These are phyloP conservation scores for Castanopsis chinensis DNA, from an alignment of 306 rosid genomes.

Conservation along the genomic window DNA sequence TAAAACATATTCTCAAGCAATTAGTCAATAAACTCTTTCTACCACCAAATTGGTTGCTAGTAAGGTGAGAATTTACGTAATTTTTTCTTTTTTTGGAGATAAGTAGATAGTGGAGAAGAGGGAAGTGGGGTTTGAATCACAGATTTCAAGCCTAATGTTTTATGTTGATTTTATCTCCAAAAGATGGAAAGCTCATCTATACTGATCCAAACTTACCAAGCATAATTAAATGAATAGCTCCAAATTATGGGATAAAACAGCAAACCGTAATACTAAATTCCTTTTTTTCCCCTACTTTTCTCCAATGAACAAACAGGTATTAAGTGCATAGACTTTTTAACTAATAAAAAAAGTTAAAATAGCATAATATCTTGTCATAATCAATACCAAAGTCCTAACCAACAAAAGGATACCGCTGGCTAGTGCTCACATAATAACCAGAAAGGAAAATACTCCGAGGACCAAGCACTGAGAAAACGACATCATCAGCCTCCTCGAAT, in stretches of 20 bases:
- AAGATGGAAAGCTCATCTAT: not conserved
- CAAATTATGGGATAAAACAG: not conserved
- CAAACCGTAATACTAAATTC: not conserved
- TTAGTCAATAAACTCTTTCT: too few relatives aligned
- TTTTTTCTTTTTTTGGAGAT: too few relatives aligned
- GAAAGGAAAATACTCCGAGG: constrained; percentile 85
- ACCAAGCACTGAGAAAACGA: constrained; percentile 80
- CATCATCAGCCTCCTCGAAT: constrained; percentile 69
- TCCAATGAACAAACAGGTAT: not conserved
- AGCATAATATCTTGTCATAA: not conserved
- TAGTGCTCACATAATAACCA: constrained; percentile 51
- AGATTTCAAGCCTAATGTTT: not conserved
- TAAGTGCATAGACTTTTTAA: not conserved
- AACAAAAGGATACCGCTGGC: constrained; percentile 57
- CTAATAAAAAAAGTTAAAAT: not conserved
- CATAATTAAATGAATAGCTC: not conserved
- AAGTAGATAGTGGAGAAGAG: too few relatives aligned
- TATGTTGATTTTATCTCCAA: not conserved
- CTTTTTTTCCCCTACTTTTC: not conserved
- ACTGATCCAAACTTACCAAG: not conserved
- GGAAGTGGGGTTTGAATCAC: too few relatives aligned
- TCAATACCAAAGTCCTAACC: not conserved
- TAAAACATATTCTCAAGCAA: too few relatives aligned
- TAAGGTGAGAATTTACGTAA: too few relatives aligned
- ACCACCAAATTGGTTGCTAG: too few relatives aligned